phyloP scores from a whole-genome alignment of 257 asterid species.

The Nicotiana undulata region DNA sequence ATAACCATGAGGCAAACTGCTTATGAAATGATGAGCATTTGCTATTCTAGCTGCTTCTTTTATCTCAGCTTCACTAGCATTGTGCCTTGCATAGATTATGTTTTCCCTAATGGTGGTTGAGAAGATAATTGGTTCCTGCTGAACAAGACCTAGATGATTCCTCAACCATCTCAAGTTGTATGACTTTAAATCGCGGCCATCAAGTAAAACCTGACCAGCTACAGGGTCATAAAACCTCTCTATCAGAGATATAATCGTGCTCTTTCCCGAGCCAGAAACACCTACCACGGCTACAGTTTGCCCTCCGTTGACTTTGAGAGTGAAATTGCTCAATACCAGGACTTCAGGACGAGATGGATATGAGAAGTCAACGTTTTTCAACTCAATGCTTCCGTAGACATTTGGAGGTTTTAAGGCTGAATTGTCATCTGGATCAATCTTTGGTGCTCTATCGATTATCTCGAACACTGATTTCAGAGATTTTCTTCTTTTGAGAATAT shows the following conservation, averaged over 20 bases:
- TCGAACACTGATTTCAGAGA: constrained; percentile 85
- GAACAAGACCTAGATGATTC: constrained; percentile 94
- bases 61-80: constrained; percentile 99
- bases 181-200: constrained; percentile 84
- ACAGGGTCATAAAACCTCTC: constrained; percentile 92
- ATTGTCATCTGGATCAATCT: constrained; percentile 92
- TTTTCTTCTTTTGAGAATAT: constrained; percentile 87
- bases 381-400: constrained; percentile 96
- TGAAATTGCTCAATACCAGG: constrained; percentile 93
- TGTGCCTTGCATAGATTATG: constrained; percentile 94
- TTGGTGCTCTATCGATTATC: constrained; percentile 86
- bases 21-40: constrained; percentile 96
- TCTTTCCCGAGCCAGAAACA: constrained; percentile 97
- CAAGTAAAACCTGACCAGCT: constrained; percentile 85
- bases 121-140: constrained; percentile 96
- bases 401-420: constrained; percentile 92
- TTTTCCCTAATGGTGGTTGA: constrained; percentile 93
- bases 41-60: constrained; percentile 99
- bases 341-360: constrained; percentile 94
- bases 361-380: constrained; percentile 81
- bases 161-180: constrained; percentile 97
- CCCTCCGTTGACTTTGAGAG: constrained; percentile 92
- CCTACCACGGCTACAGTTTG: constrained; percentile 98
- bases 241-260: constrained; percentile 89
- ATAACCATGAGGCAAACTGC: constrained; percentile 99